These are phyloP conservation scores for Leishmania braziliensis DNA, from an alignment of 208 protist genomes.

Conservation along the genomic window DNA sequence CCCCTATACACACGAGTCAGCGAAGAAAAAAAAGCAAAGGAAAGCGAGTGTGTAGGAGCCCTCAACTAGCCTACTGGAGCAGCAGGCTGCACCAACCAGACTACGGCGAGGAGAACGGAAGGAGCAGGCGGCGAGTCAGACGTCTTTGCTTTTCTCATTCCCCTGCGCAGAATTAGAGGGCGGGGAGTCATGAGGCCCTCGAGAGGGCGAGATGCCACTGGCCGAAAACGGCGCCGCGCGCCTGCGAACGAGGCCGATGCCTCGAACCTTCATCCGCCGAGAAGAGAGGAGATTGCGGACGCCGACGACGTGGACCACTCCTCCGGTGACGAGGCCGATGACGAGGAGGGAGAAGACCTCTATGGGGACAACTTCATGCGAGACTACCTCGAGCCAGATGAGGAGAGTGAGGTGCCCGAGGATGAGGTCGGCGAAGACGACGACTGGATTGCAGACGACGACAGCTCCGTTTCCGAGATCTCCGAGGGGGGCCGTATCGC, in stretches of 20 bases:
- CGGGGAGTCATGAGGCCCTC: conserved; percentile 3
- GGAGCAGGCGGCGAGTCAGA: not conserved
- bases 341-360: conserved; percentile 87
- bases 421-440: conserved; percentile 62
- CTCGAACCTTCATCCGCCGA: not conserved
- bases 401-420: conserved; percentile 75
- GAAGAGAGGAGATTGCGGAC: conserved; percentile 13
- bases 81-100: too few species aligned
- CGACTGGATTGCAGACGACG: conserved; percentile 79
- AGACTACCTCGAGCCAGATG: conserved; percentile 83
- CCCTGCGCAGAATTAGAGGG: not conserved
- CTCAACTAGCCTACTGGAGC: not conserved
- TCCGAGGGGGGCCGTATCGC: conserved; percentile 71
- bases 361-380: conserved; percentile 90
- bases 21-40: not conserved
- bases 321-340: conserved; percentile 34
- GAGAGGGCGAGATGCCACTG: conserved; percentile 2
- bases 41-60: not conserved
- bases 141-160: not conserved
- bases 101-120: not conserved
- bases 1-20: not conserved
- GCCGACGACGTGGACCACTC: conserved; percentile 23
- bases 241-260: conserved; percentile 3
- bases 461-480: conserved; percentile 75
- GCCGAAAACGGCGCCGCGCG: conserved; percentile 26